These are phyloP conservation scores for Nidula microcarpa DNA, from an alignment of 768 basidiomycete genomes.

Conservation along the genomic window DNA sequence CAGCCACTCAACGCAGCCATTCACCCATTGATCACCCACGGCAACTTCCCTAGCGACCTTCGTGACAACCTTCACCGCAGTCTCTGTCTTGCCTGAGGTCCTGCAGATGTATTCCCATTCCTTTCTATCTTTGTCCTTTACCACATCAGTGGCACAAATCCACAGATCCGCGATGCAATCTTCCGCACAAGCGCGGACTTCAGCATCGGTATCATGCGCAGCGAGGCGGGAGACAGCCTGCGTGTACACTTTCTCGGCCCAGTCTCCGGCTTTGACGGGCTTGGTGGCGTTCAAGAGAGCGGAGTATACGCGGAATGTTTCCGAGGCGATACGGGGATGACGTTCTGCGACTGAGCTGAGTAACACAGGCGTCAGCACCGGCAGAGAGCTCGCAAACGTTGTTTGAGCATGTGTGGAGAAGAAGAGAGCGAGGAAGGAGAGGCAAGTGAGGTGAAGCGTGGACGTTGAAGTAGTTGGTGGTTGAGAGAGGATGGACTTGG, in stretches of 20 bases:
- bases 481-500: conserved; percentile 63
- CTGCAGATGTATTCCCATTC: conserved; percentile 84
- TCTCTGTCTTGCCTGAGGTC: conserved; percentile 64
- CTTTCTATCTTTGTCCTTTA: conserved; percentile 57
- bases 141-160: conserved; percentile 77
- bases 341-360: conserved; percentile 74
- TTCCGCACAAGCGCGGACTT: conserved; percentile 82
- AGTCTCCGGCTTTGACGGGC: conserved; percentile 61
- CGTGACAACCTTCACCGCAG: conserved; percentile 78
- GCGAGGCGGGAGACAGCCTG: conserved; percentile 69
- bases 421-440: conserved; percentile 84
- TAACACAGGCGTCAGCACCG: conserved; percentile 68
- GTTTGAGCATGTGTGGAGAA: conserved; percentile 67
- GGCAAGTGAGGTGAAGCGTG: conserved; percentile 74
- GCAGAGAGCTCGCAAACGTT: conserved; percentile 58
- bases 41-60: conserved; percentile 77
- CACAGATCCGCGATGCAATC: conserved; percentile 84
- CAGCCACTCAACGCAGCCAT: conserved; percentile 75
- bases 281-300: conserved; percentile 74
- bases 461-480: conserved; percentile 75
- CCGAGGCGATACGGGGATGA: conserved; percentile 85
- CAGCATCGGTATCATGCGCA: conserved; percentile 86
- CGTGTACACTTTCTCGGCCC: conserved; percentile 72
- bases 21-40: conserved; percentile 76
- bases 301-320: conserved; percentile 86